A percentile compares a stretch with the other conserved stretches of the same genome.
phyloP scores from a whole-genome alignment of 2,329 filamentous ascomycete genomes.

The Alternaria brassicicola region DNA sequence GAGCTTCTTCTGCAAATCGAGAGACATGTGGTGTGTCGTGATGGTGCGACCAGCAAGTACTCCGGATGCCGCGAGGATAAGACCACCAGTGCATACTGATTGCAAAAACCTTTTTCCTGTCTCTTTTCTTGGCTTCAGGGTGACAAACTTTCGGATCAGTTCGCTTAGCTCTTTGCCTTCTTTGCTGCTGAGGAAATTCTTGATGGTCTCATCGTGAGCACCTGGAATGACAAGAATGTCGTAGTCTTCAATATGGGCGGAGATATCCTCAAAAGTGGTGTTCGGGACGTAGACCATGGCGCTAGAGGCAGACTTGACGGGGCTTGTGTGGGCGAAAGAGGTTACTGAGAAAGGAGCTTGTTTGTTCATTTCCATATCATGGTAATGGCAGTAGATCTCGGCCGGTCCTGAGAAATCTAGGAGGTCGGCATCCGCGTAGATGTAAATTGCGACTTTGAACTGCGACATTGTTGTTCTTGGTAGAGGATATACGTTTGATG shows the following conservation, averaged over 20 bases:
- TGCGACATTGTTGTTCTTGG: constrained; percentile 12
- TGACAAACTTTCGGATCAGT: constrained; percentile 32
- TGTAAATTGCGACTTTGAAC: constrained; percentile 48
- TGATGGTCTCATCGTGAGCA: constrained; percentile 34
- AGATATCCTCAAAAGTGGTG: constrained; percentile 36
- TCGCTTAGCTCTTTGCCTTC: constrained; percentile 24
- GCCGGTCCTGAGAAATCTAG: constrained; percentile 52
- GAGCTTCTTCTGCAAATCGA: constrained; percentile 32
- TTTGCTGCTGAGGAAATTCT: constrained; percentile 28
- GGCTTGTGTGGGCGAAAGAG: constrained; percentile 41
- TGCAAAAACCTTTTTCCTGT: constrained; percentile 42
- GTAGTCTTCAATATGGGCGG: constrained; percentile 37
- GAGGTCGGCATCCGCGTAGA: constrained; percentile 49
- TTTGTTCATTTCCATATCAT: constrained; percentile 26
- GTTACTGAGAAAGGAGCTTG: constrained; percentile 41
- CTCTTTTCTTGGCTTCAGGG: constrained; percentile 29
- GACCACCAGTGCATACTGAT: constrained; percentile 50
- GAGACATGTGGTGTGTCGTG: constrained; percentile 50
- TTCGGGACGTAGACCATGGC: constrained; percentile 42
- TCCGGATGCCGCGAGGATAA: constrained; percentile 49
- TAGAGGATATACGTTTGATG: neutral
- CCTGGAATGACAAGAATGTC: constrained; percentile 52
- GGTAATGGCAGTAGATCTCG: constrained; percentile 45
- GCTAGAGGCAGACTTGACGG: constrained; percentile 29
- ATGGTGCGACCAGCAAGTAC: constrained; percentile 43